A percentile compares a stretch with the other conserved stretches of the same genome.
Conservation (phyloP, 768 basidiomycete genomes). For the Russula compacta region DNA sequence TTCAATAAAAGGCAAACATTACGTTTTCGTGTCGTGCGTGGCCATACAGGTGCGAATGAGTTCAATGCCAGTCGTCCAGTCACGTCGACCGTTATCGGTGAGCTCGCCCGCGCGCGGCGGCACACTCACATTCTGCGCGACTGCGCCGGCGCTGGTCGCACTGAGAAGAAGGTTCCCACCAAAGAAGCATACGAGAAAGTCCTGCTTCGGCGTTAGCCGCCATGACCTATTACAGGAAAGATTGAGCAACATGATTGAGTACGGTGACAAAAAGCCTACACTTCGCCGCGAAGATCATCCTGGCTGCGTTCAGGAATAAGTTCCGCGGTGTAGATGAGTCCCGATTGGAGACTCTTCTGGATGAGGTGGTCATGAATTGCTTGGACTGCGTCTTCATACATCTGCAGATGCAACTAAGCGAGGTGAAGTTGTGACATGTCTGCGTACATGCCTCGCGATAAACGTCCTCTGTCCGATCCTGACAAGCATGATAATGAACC, state of each 20-base stretch:
- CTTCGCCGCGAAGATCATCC: constrained; percentile 18
- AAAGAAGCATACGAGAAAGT: constrained; percentile 93
- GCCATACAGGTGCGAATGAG: constrained; percentile 83
- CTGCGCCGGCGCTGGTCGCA: constrained; percentile 58
- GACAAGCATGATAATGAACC: constrained; percentile 8
- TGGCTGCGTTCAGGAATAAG: constrained; percentile 48
- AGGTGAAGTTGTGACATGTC: not conserved
- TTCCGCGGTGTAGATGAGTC: constrained; percentile 75
- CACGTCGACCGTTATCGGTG: constrained; percentile 52
- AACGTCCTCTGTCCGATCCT: constrained; percentile 66
- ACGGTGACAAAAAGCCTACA: constrained; percentile 26
- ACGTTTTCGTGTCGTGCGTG: constrained; percentile 81
- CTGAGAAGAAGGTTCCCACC: constrained; percentile 89
- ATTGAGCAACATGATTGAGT: not conserved
- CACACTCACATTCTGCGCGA: constrained; percentile 45
- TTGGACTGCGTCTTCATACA: constrained; percentile 83
- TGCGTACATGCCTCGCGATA: constrained; percentile 57
- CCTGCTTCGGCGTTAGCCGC: constrained; percentile 80
- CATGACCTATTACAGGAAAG: constrained; percentile 41
- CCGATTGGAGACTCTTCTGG: constrained; percentile 45
- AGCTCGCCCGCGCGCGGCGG: constrained; percentile 61
- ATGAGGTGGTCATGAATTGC: constrained; percentile 72
- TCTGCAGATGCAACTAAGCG: constrained; percentile 35
- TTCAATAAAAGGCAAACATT: not conserved
- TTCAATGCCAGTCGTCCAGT: constrained; percentile 75